Base-by-base conservation (phyloP, 2,329 filamentous ascomycete genomes). In the Talaromyces verruculosus region DNA sequence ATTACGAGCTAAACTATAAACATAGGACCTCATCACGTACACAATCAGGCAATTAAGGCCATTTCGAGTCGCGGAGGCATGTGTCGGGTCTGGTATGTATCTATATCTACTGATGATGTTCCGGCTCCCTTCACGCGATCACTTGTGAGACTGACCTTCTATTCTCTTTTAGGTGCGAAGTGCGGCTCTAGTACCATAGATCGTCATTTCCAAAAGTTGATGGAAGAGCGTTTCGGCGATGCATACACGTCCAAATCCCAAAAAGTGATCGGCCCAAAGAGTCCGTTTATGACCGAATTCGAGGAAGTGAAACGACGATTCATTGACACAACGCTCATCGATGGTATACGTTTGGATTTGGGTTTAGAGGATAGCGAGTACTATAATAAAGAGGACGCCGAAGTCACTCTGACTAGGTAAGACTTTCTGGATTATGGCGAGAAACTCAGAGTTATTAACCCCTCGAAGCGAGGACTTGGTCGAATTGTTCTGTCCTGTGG, bases 1-100 rank as follows among this genome's bases (percentile, higher is more conserved):
- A n/a, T 3, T 25, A 47, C 3, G 1, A 10, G 10, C 47, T 55
- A 55, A 63, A 5, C 15, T 63, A 17, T 11, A 8, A 51, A 0
- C 1, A 33, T 30, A 66, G 64, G 64, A 66, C 15, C 22, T 66
- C 15, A 66, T 66, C 15, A 66, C 60, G 4, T 66, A 66, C 33
- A 66, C 22, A n/a, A 60, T 66, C 28, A 66, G 37, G 22, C 19
- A 39, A 19, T 7, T 28, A 15, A 37, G 19, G 10, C 64, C 58
- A 2, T 65, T 65, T 28, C 22, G 13, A 15, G 64, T 65, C 1
- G 45, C 60, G 5, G 64, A 65, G 35, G 64, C 58, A 15, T 63
- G 45, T 19, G 58, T 63, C 0, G 64, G 64, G 3, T 61, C 64
- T 13, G 39, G 64, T 65, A 65, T 22, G 57, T 63, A 25, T 53